Conservation (phyloP, 2,329 filamentous ascomycete species). For the Arthrobotrys musiformis region DNA sequence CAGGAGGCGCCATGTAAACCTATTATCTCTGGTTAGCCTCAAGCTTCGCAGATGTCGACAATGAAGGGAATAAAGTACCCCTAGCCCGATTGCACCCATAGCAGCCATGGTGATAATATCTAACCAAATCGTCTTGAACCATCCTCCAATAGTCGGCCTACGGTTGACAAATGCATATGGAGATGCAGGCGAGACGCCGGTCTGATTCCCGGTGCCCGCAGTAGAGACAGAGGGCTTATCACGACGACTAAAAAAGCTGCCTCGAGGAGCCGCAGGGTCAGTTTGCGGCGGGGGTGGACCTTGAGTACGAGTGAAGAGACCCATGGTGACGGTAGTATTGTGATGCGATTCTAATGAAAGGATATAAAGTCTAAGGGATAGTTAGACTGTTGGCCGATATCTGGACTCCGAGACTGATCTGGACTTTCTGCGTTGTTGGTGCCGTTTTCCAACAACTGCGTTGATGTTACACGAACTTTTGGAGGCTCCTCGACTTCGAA, state of each 20-base stretch:
- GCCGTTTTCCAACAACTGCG: constrained; percentile 19
- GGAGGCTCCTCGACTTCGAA: not conserved
- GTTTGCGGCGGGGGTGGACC: not conserved
- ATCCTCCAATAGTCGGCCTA: constrained; percentile 74
- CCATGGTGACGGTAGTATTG: constrained; percentile 18
- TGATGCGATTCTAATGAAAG: not conserved
- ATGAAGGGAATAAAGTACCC: constrained; percentile 64
- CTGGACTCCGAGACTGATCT: not conserved
- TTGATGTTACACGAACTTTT: constrained; percentile 14
- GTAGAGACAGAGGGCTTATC: constrained; percentile 47
- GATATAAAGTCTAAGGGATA: not conserved
- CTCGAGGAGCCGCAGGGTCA: constrained; percentile 22
- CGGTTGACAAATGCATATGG: constrained; percentile 63
- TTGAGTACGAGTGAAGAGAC: constrained; percentile 27
- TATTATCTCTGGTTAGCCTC: constrained; percentile 59
- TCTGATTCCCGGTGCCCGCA: constrained; percentile 21
- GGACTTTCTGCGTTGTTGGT: constrained; percentile 21
- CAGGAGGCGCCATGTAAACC: constrained; percentile 74
- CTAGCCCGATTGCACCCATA: constrained; percentile 75
- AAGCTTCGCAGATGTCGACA: constrained; percentile 8
- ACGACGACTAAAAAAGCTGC: constrained; percentile 37
- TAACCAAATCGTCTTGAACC: constrained; percentile 74
- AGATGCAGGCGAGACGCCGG: constrained; percentile 33
- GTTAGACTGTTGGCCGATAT: not conserved
- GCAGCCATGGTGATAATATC: constrained; percentile 75